A percentile compares a stretch with the other conserved stretches of the same genome.
Evolutionary conservation across 306 rosid species (phyloP).

Genomic region (Hippophae gyantsensis): DNA sequence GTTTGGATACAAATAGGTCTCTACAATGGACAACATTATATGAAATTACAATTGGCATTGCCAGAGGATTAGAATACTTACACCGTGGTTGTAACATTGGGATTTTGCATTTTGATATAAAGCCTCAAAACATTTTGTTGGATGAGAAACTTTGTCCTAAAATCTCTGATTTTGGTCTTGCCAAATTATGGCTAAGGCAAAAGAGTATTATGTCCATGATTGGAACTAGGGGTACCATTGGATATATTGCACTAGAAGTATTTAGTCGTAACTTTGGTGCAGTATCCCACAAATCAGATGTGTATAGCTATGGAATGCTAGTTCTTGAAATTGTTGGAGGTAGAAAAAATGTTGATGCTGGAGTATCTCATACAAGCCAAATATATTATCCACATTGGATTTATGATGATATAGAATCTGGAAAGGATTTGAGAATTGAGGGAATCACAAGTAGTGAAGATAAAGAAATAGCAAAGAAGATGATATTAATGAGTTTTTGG

Average conservation of each 20-base stretch:
- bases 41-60: constrained; percentile 7
- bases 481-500: constrained; percentile 8
- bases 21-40: constrained; percentile 2
- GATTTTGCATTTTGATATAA: constrained; percentile 16
- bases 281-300: constrained; percentile 28
- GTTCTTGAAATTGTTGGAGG: constrained; percentile 29
- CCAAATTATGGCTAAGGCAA: constrained; percentile 24
- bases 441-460: constrained; percentile 10
- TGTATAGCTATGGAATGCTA: constrained; percentile 36
- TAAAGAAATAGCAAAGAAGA: constrained; percentile 21
- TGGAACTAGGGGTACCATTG: constrained; percentile 27
- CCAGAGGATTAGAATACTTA: constrained; percentile 3
- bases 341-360: constrained; percentile 15
- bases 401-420: constrained; percentile 16
- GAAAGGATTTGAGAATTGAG: not conserved
- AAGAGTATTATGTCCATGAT: constrained; percentile 21
- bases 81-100: constrained; percentile 11
- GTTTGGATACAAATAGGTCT: not conserved
- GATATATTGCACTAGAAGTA: constrained; percentile 30
- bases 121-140: constrained; percentile 13
- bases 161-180: constrained; percentile 32
- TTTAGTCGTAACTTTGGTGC: constrained; percentile 14
- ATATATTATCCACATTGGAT: constrained; percentile 22
- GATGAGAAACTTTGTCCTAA: constrained; percentile 24
- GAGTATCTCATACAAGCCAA: constrained; percentile 14